phyloP scores from a whole-genome alignment of 1,139 yeast genomes.

The Protomyces inouyei region DNA sequence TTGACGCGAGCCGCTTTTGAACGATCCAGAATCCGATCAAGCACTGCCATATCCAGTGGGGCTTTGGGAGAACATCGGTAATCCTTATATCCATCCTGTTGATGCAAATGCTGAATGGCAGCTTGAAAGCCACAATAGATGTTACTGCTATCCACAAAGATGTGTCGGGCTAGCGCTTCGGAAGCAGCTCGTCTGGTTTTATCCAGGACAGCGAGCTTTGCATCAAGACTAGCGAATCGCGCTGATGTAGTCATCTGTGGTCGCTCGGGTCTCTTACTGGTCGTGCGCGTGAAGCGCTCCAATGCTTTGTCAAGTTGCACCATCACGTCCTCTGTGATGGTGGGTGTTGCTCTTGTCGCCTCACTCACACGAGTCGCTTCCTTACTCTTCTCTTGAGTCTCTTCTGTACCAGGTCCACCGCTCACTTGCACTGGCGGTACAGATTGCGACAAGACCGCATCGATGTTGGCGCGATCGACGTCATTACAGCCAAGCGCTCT shows the following conservation, averaged over 20 bases:
- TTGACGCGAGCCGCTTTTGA: not conserved
- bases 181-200: not conserved
- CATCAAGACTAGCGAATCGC: not conserved
- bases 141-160: constrained; percentile 27
- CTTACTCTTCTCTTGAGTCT: not conserved
- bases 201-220: not conserved
- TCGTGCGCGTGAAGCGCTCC: no score
- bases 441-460: no score
- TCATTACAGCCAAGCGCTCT: not conserved
- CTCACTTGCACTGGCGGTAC: no score
- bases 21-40: constrained; percentile 23
- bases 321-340: not conserved
- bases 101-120: not conserved
- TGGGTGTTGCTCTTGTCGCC: no score
- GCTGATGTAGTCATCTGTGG: not conserved
- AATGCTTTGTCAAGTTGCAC: not conserved
- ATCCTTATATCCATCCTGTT: not conserved
- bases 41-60: constrained; percentile 14
- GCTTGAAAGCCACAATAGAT: constrained; percentile 21
- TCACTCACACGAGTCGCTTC: not conserved
- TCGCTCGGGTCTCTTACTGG: not conserved
- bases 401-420: not conserved
- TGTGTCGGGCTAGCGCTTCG: constrained; percentile 1
- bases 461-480: no score
- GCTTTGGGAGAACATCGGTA: not conserved